Conservation (phyloP, 305 asterid species). For the Plantago rigida region DNA sequence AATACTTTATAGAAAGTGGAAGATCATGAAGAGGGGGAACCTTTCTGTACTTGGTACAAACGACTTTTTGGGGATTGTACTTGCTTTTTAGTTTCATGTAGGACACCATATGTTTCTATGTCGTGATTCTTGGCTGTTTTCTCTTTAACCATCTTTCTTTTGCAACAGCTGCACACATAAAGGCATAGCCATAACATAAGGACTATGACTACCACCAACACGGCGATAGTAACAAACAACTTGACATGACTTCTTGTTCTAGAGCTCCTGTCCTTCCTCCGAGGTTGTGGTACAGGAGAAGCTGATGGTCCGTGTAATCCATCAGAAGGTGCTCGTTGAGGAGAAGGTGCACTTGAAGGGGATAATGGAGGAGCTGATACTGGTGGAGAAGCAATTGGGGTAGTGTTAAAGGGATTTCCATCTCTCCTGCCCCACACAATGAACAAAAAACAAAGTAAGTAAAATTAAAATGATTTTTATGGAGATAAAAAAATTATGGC, state of each 20-base stretch:
- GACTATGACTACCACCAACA: conserved; percentile 33
- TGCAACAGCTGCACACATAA: conserved; percentile 41
- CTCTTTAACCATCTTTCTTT: conserved; percentile 27
- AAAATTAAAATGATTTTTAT: background rate
- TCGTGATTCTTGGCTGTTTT: conserved; percentile 31
- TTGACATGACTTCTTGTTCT: conserved; percentile 27
- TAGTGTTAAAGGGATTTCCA: conserved; percentile 91
- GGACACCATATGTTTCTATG: conserved; percentile 27
- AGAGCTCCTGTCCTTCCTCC: conserved; percentile 26
- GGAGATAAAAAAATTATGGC: background rate
- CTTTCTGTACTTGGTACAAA: conserved; percentile 39
- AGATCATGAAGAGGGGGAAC: conserved; percentile 24
- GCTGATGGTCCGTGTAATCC: conserved; percentile 37
- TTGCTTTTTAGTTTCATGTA: conserved; percentile 28
- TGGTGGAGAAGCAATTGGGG: conserved; percentile 65
- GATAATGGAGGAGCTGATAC: conserved; percentile 42
- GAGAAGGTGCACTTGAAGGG: conserved; percentile 48
- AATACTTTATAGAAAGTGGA: background rate
- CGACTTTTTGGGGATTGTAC: conserved; percentile 36
- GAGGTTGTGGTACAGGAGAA: conserved; percentile 33
- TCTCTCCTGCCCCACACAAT: conserved; percentile 41
- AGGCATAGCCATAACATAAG: conserved; percentile 46
- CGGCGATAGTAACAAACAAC: conserved; percentile 51
- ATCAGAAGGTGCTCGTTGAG: conserved; percentile 29
- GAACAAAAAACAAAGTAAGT: conserved; percentile 4